These are phyloP conservation scores for Lactuca sativa DNA, from an alignment of 129 eudicot genomes.

Conservation along the genomic window DNA sequence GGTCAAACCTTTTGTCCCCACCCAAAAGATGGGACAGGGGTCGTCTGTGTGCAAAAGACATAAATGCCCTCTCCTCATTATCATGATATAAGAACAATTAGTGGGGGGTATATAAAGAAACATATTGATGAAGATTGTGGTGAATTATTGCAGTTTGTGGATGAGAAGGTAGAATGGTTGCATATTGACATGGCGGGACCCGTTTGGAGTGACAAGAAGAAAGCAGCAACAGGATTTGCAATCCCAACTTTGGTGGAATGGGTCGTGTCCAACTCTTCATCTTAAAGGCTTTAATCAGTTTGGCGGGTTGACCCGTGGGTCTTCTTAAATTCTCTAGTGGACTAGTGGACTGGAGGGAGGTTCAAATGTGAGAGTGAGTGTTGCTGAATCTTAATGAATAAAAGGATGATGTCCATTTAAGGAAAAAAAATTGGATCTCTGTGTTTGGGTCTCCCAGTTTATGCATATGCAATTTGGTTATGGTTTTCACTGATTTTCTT, in stretches of 20 bases:
- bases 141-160: constrained; percentile 69
- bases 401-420: not conserved
- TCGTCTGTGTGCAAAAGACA: not conserved
- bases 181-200: constrained; percentile 98
- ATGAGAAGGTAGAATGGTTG: constrained; percentile 94
- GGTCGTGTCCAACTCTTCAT: constrained; percentile 75
- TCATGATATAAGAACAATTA: no score
- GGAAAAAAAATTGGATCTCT: not conserved
- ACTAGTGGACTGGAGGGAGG: not conserved
- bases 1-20: no score
- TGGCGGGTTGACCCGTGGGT: not conserved
- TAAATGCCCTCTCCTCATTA: no score
- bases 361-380: not conserved
- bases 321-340: not conserved
- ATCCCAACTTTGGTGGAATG: constrained; percentile 84
- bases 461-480: not conserved
- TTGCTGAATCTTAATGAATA: no score
- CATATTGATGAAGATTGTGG: constrained; percentile 1
- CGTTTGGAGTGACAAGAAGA: constrained; percentile 88
- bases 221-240: constrained; percentile 82
- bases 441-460: no score
- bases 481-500: not conserved
- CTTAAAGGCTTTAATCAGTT: constrained; percentile 15
- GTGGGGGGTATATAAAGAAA: not conserved
- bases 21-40: no score